Evolutionary conservation across 1,139 yeast genomes (phyloP).

Genomic region (Blastobotrys elegans): DNA sequence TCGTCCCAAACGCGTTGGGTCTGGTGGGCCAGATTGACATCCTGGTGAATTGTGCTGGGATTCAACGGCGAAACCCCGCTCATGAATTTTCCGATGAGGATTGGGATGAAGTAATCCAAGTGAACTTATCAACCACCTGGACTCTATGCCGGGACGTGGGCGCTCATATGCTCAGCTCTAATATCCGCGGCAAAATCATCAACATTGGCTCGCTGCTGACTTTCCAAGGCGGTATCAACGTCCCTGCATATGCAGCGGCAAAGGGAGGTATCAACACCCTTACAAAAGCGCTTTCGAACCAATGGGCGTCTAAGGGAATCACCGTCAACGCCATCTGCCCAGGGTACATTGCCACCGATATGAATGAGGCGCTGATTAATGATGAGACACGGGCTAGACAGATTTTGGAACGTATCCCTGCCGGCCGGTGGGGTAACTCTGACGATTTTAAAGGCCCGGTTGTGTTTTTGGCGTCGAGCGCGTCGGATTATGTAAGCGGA

Average conservation of each 20-base stretch:
- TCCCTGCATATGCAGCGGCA: constrained; percentile 49
- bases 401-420: constrained; percentile 45
- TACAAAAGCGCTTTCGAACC: constrained; percentile 48
- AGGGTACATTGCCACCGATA: constrained; percentile 50
- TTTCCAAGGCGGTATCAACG: constrained; percentile 41
- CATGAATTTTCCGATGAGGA: constrained; percentile 39
- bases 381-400: constrained; percentile 34
- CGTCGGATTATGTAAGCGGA: constrained; percentile 51
- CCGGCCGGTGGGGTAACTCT: constrained; percentile 47
- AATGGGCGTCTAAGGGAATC: constrained; percentile 49
- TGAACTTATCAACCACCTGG: constrained; percentile 46
- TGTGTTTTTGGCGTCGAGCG: constrained; percentile 47
- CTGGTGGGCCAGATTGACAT: constrained; percentile 42
- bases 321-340: constrained; percentile 54
- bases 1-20: constrained; percentile 34
- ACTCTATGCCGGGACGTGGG: constrained; percentile 46
- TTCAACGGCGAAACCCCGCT: constrained; percentile 38
- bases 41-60: constrained; percentile 54
- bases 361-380: constrained; percentile 40
- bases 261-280: constrained; percentile 49
- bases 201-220: constrained; percentile 54
- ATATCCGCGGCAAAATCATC: constrained; percentile 56
- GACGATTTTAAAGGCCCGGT: constrained; percentile 54
- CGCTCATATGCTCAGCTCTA: constrained; percentile 39
- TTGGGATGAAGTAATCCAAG: constrained; percentile 45